A percentile compares a stretch with the other conserved stretches of the same genome.
phyloP scores from a whole-genome alignment of 441 rosid genomes.

The Adansonia gregorii region DNA sequence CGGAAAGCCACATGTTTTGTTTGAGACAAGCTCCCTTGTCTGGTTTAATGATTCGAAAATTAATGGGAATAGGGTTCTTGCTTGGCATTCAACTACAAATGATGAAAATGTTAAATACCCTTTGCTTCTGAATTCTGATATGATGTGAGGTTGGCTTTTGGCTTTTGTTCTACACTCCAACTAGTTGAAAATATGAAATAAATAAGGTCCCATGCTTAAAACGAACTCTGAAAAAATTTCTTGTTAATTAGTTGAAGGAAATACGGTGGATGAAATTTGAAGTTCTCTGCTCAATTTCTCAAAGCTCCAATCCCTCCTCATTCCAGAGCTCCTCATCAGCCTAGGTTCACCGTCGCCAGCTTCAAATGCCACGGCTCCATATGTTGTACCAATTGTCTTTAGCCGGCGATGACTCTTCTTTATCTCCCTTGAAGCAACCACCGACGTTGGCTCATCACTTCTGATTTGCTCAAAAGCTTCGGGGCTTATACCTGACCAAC shows the following conservation, averaged over 20 bases:
- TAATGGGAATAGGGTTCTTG: background rate
- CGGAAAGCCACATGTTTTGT: background rate
- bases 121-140: background rate
- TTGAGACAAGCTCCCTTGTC: background rate
- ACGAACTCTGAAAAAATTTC: too few species aligned
- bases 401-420: constrained; percentile 45
- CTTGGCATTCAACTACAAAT: background rate
- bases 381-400: constrained; percentile 29
- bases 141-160: background rate
- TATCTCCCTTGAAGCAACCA: constrained; percentile 32
- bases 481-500: constrained; percentile 58
- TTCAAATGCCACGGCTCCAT: constrained; percentile 30
- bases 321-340: constrained; percentile 72
- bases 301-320: constrained; percentile 94
- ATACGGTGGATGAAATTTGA: background rate
- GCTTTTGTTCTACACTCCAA: background rate
- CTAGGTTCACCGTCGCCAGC: constrained; percentile 45
- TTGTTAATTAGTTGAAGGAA: too few species aligned
- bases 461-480: constrained; percentile 34
- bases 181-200: background rate
- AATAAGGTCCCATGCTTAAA: background rate
- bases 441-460: constrained; percentile 28
- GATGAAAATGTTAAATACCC: background rate
- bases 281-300: constrained; percentile 55
- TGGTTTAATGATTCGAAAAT: background rate